Conservation (phyloP, 2,329 filamentous ascomycete species). For the Plectosphaerella plurivora region DNA sequence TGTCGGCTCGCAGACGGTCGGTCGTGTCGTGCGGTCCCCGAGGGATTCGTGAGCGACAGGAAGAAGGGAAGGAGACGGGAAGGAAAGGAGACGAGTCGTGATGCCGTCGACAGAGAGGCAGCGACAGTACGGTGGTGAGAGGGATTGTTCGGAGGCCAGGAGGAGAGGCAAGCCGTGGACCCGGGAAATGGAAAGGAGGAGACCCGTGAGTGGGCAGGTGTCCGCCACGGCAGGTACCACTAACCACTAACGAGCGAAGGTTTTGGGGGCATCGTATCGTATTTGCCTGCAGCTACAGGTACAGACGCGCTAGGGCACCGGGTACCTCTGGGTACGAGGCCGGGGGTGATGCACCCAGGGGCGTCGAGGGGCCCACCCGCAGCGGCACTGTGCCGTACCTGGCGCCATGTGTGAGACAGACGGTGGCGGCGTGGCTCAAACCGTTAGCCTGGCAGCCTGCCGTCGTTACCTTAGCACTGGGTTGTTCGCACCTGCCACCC, state of each 20-base stretch:
- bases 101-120: not conserved
- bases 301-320: not conserved
- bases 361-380: not conserved
- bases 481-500: too few relatives aligned
- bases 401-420: slow-evolving; percentile 3
- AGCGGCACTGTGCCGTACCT: slow-evolving; percentile 2
- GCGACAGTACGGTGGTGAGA: slow-evolving; percentile 4
- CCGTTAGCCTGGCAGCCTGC: not conserved
- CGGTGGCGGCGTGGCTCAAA: not conserved
- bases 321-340: too few relatives aligned
- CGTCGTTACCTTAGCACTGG: too few relatives aligned
- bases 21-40: slow-evolving; percentile 1
- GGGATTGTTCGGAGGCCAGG: not conserved
- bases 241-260: not conserved
- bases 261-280: slow-evolving; percentile 1
- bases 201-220: slow-evolving; percentile 13
- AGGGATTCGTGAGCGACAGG: slow-evolving; percentile 16
- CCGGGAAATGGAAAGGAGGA: slow-evolving; percentile 6
- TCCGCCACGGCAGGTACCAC: too few relatives aligned
- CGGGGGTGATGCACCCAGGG: not conserved
- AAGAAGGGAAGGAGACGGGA: slow-evolving; percentile 10
- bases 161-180: slow-evolving; percentile 4
- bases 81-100: slow-evolving; percentile 13
- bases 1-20: not conserved
- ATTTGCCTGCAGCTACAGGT: slow-evolving; percentile 2